phyloP scores from a whole-genome alignment of 108 stramenopile genomes.

The Fragilariopsis cylindrus region DNA sequence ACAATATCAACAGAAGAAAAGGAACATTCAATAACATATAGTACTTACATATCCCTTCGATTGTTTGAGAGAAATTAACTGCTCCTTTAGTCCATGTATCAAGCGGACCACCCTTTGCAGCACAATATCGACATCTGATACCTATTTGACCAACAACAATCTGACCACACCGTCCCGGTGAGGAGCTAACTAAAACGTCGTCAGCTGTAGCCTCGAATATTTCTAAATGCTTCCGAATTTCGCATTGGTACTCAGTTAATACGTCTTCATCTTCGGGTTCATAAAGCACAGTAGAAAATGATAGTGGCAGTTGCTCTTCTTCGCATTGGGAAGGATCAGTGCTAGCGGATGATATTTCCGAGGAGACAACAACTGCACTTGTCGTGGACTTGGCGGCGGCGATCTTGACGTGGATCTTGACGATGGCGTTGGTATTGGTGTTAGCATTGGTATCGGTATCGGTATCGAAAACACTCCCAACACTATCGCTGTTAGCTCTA shows the following conservation, averaged over 20 bases:
- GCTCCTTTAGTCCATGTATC: conserved; percentile 17
- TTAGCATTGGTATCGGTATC: too few relatives aligned
- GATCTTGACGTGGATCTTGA: not conserved
- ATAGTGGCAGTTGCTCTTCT: too few relatives aligned
- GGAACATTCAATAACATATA: not conserved
- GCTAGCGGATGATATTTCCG: too few relatives aligned
- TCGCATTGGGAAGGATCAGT: too few relatives aligned
- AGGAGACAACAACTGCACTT: too few relatives aligned
- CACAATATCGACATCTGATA: conserved; percentile 46
- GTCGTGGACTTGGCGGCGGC: too few relatives aligned
- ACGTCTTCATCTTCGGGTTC: conserved; percentile 13
- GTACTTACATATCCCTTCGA: conserved; percentile 18
- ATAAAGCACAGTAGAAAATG: too few relatives aligned
- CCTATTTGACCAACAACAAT: conserved; percentile 47
- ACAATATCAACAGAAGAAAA: too few relatives aligned
- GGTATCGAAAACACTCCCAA: not conserved
- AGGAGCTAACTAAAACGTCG: not conserved
- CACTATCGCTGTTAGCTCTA: too few relatives aligned
- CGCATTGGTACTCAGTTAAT: conserved; percentile 50
- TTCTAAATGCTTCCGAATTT: conserved; percentile 62
- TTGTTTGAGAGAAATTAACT: conserved; percentile 28
- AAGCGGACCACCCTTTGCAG: not conserved
- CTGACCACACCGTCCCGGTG: conserved; percentile 30
- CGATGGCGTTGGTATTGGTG: not conserved
- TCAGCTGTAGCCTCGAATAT: conserved; percentile 43